Base-by-base conservation (phyloP, 73 alveolate species). In the Tetrahymena thermophila region DNA sequence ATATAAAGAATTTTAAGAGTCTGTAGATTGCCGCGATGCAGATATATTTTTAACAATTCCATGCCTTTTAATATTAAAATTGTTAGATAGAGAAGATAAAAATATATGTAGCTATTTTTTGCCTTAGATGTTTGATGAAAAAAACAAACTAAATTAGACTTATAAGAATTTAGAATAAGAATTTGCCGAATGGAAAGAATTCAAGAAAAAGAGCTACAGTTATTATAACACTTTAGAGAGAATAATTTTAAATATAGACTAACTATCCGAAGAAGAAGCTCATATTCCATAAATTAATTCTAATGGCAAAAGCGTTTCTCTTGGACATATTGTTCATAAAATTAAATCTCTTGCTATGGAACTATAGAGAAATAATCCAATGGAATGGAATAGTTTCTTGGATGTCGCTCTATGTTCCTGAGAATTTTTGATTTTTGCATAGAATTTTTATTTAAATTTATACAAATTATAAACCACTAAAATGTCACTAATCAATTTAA, bases 351-450 rank as follows among this genome's bases (percentile, higher is more conserved):
- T 97, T 93, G 97, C 98, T 85, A 97, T 97, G 96, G 98, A 95
- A 94, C 93, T 97, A 13, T 96, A 96, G 94, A 96, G 99, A 83
- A 94, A 96, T 84, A 96, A 95, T 85, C 98, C 99, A 17, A 96
- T 96, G 31, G 99, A 97, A 93, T 97, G 99, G 99, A 97, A 97
- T 56, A 96, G 95, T 44, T 97, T 97, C 95, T 71, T 97, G 94
- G 98, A 97, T 93, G 98, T 97, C 58, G 97, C 97, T 85, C 94
- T 95, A 34, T 71, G 89, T 21, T 71, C 89, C 0, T 71, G 89
- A 71, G 13, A 71, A 71, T n/a, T 28, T 71, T 28, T 71, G 31
- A 50, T 50, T 28, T 50, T 50, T 14, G 31, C 6, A 14, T 50
- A 19, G 83, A 10, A 50, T 50, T 50, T 43, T 50, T 50, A 50